Percentiles rank a stretch among this genome's conserved stretches.
Evolutionary conservation across 2,329 filamentous ascomycete species (phyloP).

Genomic region (Gnomoniopsis sp.): DNA sequence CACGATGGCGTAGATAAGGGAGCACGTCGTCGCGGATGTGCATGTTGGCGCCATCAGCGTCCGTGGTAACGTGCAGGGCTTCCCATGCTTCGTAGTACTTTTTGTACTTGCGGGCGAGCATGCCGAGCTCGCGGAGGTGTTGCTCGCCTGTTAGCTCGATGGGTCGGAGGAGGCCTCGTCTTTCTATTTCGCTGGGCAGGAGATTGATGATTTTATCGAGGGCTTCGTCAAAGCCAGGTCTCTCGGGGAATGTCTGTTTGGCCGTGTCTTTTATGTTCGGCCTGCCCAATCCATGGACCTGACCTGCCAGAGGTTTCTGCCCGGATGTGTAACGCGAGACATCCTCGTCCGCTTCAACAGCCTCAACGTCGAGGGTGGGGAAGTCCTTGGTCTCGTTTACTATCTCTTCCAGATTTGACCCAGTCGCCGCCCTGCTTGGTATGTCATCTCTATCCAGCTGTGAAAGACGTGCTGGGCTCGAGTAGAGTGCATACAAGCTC

Average conservation of each 20-base stretch:
- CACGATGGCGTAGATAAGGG: slow-evolving; percentile 30
- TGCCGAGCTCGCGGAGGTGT: slow-evolving; percentile 35
- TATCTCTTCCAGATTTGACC: not conserved
- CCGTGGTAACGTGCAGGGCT: slow-evolving; percentile 28
- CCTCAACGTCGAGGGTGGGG: not conserved
- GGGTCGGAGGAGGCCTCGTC: slow-evolving; percentile 33
- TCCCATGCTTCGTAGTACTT: slow-evolving; percentile 39
- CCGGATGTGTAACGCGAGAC: not conserved
- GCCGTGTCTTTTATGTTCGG: not conserved
- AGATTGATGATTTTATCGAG: slow-evolving; percentile 25
- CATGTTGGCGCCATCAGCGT: slow-evolving; percentile 29
- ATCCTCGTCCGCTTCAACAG: not conserved
- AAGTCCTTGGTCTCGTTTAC: not conserved
- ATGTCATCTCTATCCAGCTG: not conserved
- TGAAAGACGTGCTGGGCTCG: not conserved
- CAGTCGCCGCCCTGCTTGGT: not conserved
- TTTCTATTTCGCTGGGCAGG: slow-evolving; percentile 29
- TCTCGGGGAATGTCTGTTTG: not conserved
- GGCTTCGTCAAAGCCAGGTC: slow-evolving; percentile 20
- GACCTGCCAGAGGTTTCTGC: not conserved
- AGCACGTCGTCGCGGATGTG: slow-evolving; percentile 39
- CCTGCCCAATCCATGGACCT: not conserved
- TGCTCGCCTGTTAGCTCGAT: slow-evolving; percentile 35
- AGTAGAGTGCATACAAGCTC: not conserved
- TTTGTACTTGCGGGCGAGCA: slow-evolving; percentile 36